A percentile compares a stretch with the other conserved stretches of the same genome.
Conservation (phyloP, 1,284 basidiomycete species). For the Leccinum proximum region DNA sequence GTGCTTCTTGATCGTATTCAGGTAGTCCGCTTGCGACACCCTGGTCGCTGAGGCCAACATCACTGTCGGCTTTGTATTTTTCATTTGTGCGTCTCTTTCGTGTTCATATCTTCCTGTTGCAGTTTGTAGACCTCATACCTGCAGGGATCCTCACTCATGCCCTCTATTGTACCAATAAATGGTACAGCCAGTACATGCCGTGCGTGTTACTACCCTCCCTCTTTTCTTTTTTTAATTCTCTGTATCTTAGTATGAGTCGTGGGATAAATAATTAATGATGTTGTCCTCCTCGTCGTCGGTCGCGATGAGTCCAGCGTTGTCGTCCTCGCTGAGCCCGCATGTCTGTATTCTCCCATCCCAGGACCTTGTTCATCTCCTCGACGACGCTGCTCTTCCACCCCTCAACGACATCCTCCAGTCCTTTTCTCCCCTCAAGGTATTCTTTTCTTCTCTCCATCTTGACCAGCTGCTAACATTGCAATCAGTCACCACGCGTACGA, state of each 20-base stretch:
- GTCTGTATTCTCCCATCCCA: slow-evolving; percentile 67
- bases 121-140: no score
- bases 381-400: slow-evolving; percentile 55
- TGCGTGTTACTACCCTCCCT: no score
- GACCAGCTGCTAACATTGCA: slow-evolving; percentile 9
- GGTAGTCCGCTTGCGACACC: no score
- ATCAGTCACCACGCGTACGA: slow-evolving; percentile 74
- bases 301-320: slow-evolving; percentile 48
- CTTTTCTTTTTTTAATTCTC: no score
- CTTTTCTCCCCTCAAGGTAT: slow-evolving; percentile 79
- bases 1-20: no score
- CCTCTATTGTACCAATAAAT: no score
- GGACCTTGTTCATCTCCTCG: slow-evolving; percentile 62
- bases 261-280: slow-evolving; percentile 3
- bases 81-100: no score
- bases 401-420: slow-evolving; percentile 73
- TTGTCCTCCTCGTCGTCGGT: neutral
- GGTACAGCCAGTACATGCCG: no score
- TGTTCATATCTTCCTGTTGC: no score
- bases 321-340: slow-evolving; percentile 75
- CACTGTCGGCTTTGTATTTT: no score
- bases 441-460: slow-evolving; percentile 7
- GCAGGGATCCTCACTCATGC: no score
- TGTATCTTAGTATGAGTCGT: slow-evolving; percentile 3
- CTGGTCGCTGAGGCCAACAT: no score